Percentiles rank a stretch among this genome's conserved stretches.
phyloP scores from a whole-genome alignment of 2,329 filamentous ascomycete genomes.

The Blumeria hordei region DNA sequence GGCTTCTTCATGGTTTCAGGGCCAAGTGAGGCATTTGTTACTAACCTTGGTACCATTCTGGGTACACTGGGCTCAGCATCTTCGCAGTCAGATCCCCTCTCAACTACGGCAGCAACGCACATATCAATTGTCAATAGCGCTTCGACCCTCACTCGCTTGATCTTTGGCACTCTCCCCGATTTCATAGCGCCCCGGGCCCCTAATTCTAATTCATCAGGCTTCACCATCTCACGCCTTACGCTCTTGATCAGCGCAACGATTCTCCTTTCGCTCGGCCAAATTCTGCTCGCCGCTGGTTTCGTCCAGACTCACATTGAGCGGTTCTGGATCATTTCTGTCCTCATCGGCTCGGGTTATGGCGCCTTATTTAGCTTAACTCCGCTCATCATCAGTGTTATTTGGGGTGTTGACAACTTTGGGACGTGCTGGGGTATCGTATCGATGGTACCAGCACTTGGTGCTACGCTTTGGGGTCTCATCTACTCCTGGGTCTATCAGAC shows the following conservation, averaged over 20 bases:
- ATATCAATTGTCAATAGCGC: conserved; percentile 81
- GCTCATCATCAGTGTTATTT: conserved; percentile 87
- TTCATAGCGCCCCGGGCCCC: conserved; percentile 21
- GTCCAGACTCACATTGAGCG: conserved; percentile 51
- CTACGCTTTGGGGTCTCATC: conserved; percentile 74
- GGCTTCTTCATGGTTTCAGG: conserved; percentile 70
- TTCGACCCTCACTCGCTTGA: conserved; percentile 70
- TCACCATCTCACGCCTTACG: conserved; percentile 49
- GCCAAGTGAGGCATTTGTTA: conserved; percentile 93
- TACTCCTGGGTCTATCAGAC: conserved; percentile 63
- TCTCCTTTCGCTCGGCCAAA: conserved; percentile 50
- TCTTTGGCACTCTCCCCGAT: conserved; percentile 75
- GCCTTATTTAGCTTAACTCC: conserved; percentile 75
- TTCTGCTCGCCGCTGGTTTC: conserved; percentile 51
- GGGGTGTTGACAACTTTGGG: conserved; percentile 95
- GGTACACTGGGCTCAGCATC: conserved; percentile 49
- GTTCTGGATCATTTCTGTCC: conserved; percentile 66
- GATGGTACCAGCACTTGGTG: conserved; percentile 70
- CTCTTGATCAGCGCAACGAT: conserved; percentile 58
- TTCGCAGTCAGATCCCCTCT: conserved; percentile 23
- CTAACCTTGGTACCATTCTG: conserved; percentile 87
- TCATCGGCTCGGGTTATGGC: conserved; percentile 79
- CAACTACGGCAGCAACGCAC: conserved; percentile 47
- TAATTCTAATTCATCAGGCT: conserved; percentile 11
- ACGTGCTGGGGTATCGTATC: conserved; percentile 95